These are phyloP conservation scores for Nicotiana sylvestris DNA, from an alignment of 257 asterid genomes.

Conservation along the genomic window DNA sequence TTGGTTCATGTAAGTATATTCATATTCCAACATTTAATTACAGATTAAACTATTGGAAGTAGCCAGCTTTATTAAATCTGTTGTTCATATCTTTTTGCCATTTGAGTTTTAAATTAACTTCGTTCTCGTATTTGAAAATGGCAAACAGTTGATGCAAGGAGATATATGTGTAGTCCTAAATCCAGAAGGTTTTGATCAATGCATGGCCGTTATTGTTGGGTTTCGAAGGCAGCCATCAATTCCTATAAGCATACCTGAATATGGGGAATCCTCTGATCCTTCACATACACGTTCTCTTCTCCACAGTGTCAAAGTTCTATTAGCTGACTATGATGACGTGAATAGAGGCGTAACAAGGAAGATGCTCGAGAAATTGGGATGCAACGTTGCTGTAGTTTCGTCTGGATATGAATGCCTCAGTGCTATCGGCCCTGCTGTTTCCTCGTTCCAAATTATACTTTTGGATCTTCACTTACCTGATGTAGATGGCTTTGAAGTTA, in stretches of 20 bases:
- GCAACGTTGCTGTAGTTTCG: constrained; percentile 60
- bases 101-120: neutral
- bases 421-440: constrained; percentile 43
- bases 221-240: constrained; percentile 54
- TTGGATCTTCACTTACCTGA: constrained; percentile 83
- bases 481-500: constrained; percentile 76
- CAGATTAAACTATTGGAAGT: neutral
- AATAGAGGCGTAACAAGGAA: constrained; percentile 73
- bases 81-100: neutral
- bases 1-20: constrained; percentile 65
- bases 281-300: constrained; percentile 47
- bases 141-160: constrained; percentile 90
- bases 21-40: constrained; percentile 3
- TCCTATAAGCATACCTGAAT: constrained; percentile 40
- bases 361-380: constrained; percentile 85
- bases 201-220: constrained; percentile 79
- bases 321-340: constrained; percentile 70
- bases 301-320: constrained; percentile 63
- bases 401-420: constrained; percentile 76
- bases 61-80: neutral
- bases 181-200: constrained; percentile 62
- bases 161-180: constrained; percentile 65
- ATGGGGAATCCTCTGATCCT: constrained; percentile 46
- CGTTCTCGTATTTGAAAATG: neutral
- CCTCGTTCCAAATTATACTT: constrained; percentile 52